These are phyloP conservation scores for Penicillium bovifimosum DNA, from an alignment of 495 filamentous ascomycete genomes.

Conservation along the genomic window DNA sequence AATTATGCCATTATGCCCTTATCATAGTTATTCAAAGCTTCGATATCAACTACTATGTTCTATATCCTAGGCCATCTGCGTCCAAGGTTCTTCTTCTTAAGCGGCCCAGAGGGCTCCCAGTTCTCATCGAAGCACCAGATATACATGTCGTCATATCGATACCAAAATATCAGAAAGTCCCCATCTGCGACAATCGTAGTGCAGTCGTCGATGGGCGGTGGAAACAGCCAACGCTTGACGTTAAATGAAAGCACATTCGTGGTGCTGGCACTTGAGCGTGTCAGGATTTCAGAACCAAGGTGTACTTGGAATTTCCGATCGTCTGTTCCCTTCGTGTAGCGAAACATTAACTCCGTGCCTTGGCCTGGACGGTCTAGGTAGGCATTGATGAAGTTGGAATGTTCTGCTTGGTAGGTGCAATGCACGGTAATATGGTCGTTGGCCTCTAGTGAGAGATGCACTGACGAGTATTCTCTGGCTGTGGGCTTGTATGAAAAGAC, in stretches of 20 bases:
- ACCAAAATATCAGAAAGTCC: slow-evolving; percentile 1
- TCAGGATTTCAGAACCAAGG: neutral
- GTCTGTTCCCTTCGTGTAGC: neutral
- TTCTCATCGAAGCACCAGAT: slow-evolving; percentile 11
- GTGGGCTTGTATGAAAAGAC: too few relatives aligned
- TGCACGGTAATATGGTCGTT: neutral
- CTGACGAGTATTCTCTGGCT: too few relatives aligned
- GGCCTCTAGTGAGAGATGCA: neutral
- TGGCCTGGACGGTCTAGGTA: neutral
- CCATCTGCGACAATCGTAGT: neutral
- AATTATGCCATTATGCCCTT: too few relatives aligned
- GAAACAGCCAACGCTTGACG: too few relatives aligned
- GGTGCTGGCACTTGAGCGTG: neutral
- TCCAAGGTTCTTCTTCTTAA: too few relatives aligned
- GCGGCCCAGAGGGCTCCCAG: slow-evolving; percentile 3
- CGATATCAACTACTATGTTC: too few relatives aligned
- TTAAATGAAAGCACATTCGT: neutral
- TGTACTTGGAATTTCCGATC: neutral
- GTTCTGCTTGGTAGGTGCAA: neutral
- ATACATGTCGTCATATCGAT: neutral
- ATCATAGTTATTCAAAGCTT: too few relatives aligned
- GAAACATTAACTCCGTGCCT: neutral
- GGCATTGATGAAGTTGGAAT: neutral
- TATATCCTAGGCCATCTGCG: too few relatives aligned
- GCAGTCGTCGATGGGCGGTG: neutral